These are phyloP conservation scores for Pyrus bretschneideri DNA, from an alignment of 306 rosid species.

Conservation along the genomic window DNA sequence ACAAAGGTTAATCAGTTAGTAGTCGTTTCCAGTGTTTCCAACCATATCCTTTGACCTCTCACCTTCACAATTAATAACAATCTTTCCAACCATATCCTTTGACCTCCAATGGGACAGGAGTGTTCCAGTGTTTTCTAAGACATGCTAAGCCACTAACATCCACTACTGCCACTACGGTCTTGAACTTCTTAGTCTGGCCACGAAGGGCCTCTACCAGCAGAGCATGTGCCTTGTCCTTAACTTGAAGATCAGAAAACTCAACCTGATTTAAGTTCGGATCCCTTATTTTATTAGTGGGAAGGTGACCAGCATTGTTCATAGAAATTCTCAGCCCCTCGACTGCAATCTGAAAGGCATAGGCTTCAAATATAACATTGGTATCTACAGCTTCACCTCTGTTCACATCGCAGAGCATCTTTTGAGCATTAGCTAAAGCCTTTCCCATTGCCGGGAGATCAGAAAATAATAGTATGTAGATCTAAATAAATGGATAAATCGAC, in stretches of 20 bases:
- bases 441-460: slow-evolving; percentile 52
- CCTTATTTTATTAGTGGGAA: slow-evolving; percentile 23
- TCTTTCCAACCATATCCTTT: too few relatives aligned
- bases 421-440: slow-evolving; percentile 55
- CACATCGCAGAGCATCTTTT: slow-evolving; percentile 58
- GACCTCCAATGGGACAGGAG: too few relatives aligned
- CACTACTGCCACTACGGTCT: too few relatives aligned
- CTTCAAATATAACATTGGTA: slow-evolving; percentile 41
- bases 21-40: too few relatives aligned
- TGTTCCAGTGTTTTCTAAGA: too few relatives aligned
- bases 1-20: too few relatives aligned
- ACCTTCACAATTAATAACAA: too few relatives aligned
- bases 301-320: slow-evolving; percentile 47
- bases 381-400: slow-evolving; percentile 64
- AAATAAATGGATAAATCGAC: slow-evolving; percentile 59
- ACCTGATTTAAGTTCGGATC: slow-evolving; percentile 5
- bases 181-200: background rate
- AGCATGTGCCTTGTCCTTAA: slow-evolving; percentile 55
- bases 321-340: slow-evolving; percentile 78
- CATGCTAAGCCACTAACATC: too few relatives aligned
- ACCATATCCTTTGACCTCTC: too few relatives aligned
- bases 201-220: slow-evolving; percentile 60
- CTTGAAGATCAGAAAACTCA: slow-evolving; percentile 52
- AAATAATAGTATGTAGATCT: slow-evolving; percentile 65
- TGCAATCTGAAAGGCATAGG: slow-evolving; percentile 53